Conservation (phyloP, 257 asterid species). For the Forsythia suspensa region DNA sequence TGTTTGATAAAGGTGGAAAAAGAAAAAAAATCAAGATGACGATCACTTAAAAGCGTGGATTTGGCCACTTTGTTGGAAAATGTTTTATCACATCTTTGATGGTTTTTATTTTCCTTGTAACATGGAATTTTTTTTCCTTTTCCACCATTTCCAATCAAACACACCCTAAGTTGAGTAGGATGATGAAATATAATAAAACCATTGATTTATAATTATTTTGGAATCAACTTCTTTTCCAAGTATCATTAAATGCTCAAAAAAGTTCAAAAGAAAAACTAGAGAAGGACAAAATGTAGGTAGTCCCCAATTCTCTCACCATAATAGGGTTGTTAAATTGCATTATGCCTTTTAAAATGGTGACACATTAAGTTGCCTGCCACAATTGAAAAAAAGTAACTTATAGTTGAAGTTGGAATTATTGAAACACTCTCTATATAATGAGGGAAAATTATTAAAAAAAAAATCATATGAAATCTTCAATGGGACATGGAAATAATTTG, state of each 20-base stretch:
- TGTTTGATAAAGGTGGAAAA: too few relatives aligned
- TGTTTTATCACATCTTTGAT: too few relatives aligned
- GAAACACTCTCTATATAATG: background rate
- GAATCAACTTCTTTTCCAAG: background rate
- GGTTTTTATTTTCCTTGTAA: too few relatives aligned
- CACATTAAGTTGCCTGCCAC: conserved; percentile 16
- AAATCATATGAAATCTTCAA: background rate
- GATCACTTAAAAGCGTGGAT: too few relatives aligned
- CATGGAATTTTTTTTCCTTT: too few relatives aligned
- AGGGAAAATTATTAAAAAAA: background rate
- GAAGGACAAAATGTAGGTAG: conserved; percentile 18
- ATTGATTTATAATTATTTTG: background rate
- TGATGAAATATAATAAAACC: too few relatives aligned
- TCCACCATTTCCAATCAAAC: too few relatives aligned
- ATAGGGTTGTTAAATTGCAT: conserved; percentile 9
- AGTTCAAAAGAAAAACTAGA: background rate
- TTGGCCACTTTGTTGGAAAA: too few relatives aligned
- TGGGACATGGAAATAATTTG: background rate
- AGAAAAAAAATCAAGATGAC: too few relatives aligned
- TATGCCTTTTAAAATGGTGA: conserved; percentile 17
- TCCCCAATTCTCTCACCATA: conserved; percentile 18
- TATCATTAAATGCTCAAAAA: conserved; percentile 1
- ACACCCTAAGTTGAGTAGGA: too few relatives aligned
- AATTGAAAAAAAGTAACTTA: background rate
- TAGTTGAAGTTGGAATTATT: background rate